Base-by-base conservation (phyloP, 768 basidiomycete genomes). In the Xerocomellus amylosporus region DNA sequence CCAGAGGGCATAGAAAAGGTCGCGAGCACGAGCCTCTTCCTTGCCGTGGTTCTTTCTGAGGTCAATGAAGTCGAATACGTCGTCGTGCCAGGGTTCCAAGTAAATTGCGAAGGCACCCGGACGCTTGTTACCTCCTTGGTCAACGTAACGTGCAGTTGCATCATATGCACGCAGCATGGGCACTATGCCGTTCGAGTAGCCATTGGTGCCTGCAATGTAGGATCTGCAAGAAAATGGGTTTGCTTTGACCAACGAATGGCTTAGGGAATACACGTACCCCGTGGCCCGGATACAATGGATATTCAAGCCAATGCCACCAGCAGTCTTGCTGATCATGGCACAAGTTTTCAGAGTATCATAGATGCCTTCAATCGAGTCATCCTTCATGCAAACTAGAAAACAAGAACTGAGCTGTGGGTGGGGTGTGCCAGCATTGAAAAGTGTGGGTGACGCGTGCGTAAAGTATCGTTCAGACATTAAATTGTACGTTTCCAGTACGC, bases 101-200 rank as follows among this genome's bases (percentile, higher is more conserved):
- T 99, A 99, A 71, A 99, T 90, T 17, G 97, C 91, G 63, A 99
- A 98, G 1, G 97, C 97, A 56, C 97, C 97, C 2, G 97, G 97
- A 24, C 97, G 90, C 77, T 98, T 98, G 82, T 98, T 98, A 26
- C 97, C 97, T 48, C 97, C 96, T 69, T 98, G 96, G 71, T 98
- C 97, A 53, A 98, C 97, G 65, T 98, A 98, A 37, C 96, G 93
- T 20, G 97, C 97, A 9, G 97, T 98, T 24, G 95, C 93, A 65
- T 99, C 95, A 71, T 88, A 98, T 0, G 92, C 96, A 53, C 97
- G 91, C 41, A 99, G 87, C 96, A 99, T 99, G 14, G 97, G 97
- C 2, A 98, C 93, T 66, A 99, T 97, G 53, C 97, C 97, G 64
- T 98, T 99, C 3, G 95, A 98, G 73, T 97, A 96, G 2, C 97